Base-by-base conservation (phyloP, 2,329 filamentous ascomycete species). In the Fonsecaea erecta region DNA sequence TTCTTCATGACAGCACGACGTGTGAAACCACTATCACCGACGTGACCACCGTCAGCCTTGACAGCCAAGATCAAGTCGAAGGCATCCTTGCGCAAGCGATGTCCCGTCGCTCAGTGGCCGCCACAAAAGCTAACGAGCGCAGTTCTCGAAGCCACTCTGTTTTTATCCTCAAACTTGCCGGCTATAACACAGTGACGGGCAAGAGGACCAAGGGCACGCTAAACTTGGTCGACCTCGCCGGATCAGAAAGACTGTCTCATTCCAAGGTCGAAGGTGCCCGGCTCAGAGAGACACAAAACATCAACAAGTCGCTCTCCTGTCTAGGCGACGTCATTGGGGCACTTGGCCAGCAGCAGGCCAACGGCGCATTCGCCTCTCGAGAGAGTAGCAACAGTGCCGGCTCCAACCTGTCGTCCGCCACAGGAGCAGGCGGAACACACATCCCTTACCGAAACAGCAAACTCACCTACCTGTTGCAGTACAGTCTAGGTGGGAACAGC, bases 391-490 rank as follows among this genome's bases (percentile, higher is more conserved):
- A 63, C 46, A 59, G 60, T 48, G 43, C 24, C 5, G 21, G 57
- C 16, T 51, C 52, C 16, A 30, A 57, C 35, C 26, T 48, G 3
- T 28, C 51, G 16, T 43, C 57, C 5, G 46, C 14, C 16, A 16
- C 40, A 37, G 26, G 21, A 12, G 21, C 16, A 26, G 40, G 61
- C 30, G 51, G 54, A 21, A 46, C 32, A 5, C 94, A 97, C 74
- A 87, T 99, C 52, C 95, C 95, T 1, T 99, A 98, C 80, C 85
- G 95, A 61, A 98, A 98, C 80, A 97, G 92, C 72, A 98, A 97
- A 85, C 84, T 99, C 70, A 99, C 95, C 8, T 96, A 97, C 75
- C 84, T 99, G 53, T 85, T 99, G 40, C 92, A 98, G 85, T 96
- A 95, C 75, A 97, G 92, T 2, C 83, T 99, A 7, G 94, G 95